Evolutionary conservation across 495 filamentous ascomycete genomes (phyloP), one percentile per base, ranked within the genome.

Genomic region (Cladorrhinum samala): DNA sequence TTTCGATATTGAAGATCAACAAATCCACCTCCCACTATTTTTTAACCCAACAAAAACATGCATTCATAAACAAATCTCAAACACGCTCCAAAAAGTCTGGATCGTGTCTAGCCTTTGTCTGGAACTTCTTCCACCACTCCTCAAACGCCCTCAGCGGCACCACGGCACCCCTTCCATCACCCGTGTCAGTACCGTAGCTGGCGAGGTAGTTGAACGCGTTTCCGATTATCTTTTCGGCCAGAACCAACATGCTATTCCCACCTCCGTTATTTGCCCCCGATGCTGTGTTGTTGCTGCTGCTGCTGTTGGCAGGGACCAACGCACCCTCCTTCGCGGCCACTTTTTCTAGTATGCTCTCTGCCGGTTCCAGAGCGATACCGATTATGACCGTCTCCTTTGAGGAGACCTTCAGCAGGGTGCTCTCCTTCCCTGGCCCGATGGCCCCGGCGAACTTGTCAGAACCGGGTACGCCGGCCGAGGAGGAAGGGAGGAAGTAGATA

Each of bases 61-160:
- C n/a, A n/a, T n/a, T n/a, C n/a, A n/a, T n/a, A n/a, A n/a, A n/a
- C n/a, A n/a, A n/a, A n/a, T n/a, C n/a, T n/a, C n/a, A n/a, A n/a
- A n/a, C n/a, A n/a, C n/a, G n/a, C 67, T 97, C 91, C 59, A 99
- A 73, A 69, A 97, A 97, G 7, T 80, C 73, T 2, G 94, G 94
- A 74, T 99, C 93, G 51, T 79, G 72, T 64, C 90, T 84, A 24
- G 97, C 77, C 69, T 82, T 85, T 37, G 80, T 81, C 81, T 99
- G 93, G 74, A 99, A 99, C 70, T 95, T 96, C 46, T 71, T 76
- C 93, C 93, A 99, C 93, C 94, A 99, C 49, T 96, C 91, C 65
- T 87, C 83, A 68, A 99, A 97, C 11, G 84, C 86, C 72, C 85
- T 88, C 50, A 99, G 64, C 30, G 94, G 89, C 19, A 99, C 87